Conservation (phyloP, 106 monocot species). For the Apostasia shenzhenica region DNA sequence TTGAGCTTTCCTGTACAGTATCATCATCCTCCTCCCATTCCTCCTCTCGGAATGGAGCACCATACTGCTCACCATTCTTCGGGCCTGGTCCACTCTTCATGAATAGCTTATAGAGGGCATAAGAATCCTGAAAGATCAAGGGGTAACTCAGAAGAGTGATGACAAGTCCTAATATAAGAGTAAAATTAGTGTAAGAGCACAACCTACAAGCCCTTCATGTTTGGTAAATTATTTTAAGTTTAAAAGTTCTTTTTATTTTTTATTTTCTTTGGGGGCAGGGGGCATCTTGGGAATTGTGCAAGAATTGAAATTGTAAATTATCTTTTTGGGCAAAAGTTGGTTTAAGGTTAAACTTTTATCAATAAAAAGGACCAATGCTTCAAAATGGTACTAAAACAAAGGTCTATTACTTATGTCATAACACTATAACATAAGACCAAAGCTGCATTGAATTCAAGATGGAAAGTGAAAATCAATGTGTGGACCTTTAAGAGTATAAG, state of each 20-base stretch:
- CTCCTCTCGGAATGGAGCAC: slow-evolving; percentile 80
- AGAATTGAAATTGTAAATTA: too few relatives aligned
- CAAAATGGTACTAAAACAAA: too few relatives aligned
- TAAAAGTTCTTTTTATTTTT: not conserved
- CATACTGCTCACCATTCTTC: slow-evolving; percentile 91
- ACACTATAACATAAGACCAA: too few relatives aligned
- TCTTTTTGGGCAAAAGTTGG: too few relatives aligned
- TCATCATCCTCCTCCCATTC: slow-evolving; percentile 59
- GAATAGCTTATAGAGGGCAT: slow-evolving; percentile 67
- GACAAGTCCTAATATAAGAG: not conserved
- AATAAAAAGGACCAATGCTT: too few relatives aligned
- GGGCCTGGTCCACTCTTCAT: slow-evolving; percentile 87
- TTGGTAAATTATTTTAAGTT: not conserved
- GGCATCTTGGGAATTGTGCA: too few relatives aligned
- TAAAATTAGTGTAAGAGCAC: not conserved
- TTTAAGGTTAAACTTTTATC: too few relatives aligned
- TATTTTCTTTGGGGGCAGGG: not conserved
- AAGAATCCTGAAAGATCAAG: slow-evolving; percentile 41
- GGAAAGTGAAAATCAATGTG: too few relatives aligned
- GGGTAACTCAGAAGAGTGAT: not conserved
- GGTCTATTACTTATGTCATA: too few relatives aligned
- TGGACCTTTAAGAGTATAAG: too few relatives aligned
- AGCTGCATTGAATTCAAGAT: too few relatives aligned
- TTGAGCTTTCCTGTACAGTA: slow-evolving; percentile 14
- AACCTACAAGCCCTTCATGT: too few relatives aligned